Evolutionary conservation across 1,139 yeast genomes (phyloP), one percentile per base, ranked within the genome.

Genomic region (Zygotorulaspora mrakii): DNA sequence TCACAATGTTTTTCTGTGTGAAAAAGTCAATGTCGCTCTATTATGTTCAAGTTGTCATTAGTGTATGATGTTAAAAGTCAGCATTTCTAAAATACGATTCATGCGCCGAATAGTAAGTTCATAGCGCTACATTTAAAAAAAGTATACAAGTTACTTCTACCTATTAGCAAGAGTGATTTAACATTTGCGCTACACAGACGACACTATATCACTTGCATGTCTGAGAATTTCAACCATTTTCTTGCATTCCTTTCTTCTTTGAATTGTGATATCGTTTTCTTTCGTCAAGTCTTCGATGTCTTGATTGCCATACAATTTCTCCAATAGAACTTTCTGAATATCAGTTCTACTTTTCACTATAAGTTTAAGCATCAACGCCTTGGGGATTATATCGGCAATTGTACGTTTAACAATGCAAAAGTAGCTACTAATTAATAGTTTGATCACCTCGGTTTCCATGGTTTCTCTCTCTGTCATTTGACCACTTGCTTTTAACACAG

Each of bases 391-490:
- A 65, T 91, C 98, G 11, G 94, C 82, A 52, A 91, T 85, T 1
- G 97, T 87, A 62, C 95, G 79, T 69, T 89, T 88, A 42, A 91
- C 97, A 62, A 91, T 91, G 59, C 78, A 79, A 69, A 81, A 91
- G 67, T 91, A 91, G 21, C 96, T 87, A 39, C 82, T 78, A 54
- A 91, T 91, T 59, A 91, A 74, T 52, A 91, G 74, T 70, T 91
- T 91, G 62, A 91, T 91, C 29, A 91, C 97, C 60, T 91, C 98
- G 0, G 97, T 91, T 66, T 91, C 98, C 79, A 86, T 83, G 24
- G 89, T 79, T 68, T 91, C 98, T 55, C 96, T 81, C 62, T 91
- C 98, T 17, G 95, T 78, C 86, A 91, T 82, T 43, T 85, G 80
- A 31, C 97, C 97, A 17, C 95, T 80, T 5, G 98, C 98, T 64